Conservation (phyloP, 2,329 filamentous ascomycete species). For the Fusarium continuum region DNA sequence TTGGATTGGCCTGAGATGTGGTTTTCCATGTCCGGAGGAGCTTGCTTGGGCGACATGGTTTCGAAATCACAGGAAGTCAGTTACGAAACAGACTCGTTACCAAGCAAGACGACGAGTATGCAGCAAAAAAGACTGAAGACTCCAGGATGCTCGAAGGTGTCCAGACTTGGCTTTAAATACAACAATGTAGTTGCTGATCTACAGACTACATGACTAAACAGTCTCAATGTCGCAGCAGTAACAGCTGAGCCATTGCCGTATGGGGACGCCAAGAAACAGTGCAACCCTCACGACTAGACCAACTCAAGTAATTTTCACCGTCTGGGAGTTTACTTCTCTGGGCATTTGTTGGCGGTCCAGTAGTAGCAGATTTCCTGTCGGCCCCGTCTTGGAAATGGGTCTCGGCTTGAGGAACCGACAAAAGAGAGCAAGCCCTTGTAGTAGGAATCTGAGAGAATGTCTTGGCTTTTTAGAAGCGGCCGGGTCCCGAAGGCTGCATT, state of each 20-base stretch:
- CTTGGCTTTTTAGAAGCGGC: background rate
- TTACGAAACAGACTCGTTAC: background rate
- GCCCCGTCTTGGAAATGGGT: background rate
- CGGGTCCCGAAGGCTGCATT: conserved; percentile 4
- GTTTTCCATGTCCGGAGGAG: conserved; percentile 1
- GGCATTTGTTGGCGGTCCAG: background rate
- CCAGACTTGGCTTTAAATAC: too few relatives aligned
- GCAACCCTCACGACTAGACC: conserved; percentile 4
- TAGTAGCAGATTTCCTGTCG: background rate
- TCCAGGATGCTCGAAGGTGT: background rate
- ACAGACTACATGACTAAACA: too few relatives aligned
- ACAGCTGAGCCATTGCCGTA: too few relatives aligned
- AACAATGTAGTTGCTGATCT: background rate
- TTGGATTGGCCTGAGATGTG: conserved; percentile 55
- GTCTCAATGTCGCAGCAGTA: too few relatives aligned
- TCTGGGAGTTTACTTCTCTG: background rate
- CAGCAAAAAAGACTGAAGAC: background rate
- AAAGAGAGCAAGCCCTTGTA: background rate
- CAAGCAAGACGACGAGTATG: background rate
- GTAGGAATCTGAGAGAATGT: background rate
- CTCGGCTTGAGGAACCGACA: background rate
- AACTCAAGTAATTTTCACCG: conserved; percentile 3
- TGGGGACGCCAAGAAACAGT: conserved; percentile 10
- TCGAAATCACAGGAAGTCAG: background rate
- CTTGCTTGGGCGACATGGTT: conserved; percentile 5